Evolutionary conservation across 495 filamentous ascomycete genomes (phyloP), one percentile per base, ranked within the genome.

Genomic region (Hypoxylon fuscum): DNA sequence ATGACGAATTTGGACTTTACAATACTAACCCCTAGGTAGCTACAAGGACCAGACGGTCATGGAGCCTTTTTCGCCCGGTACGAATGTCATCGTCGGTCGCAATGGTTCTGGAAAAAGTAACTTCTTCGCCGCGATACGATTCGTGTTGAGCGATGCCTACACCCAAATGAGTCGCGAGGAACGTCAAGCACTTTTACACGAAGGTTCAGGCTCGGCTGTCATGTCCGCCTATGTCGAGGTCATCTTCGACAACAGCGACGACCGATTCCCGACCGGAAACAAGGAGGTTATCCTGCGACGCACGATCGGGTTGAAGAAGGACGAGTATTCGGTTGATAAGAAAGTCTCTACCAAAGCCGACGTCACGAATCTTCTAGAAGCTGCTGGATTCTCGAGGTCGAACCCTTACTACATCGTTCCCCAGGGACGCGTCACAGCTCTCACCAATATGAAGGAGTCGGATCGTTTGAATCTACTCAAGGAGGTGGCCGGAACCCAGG

Each of bases 331-430:
- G 8, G 83, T 98, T 0, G 95, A 99, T 73, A 86, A 91, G 65
- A 98, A 97, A 77, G 96, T 95, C 64, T 92, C 92, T 17, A 97
- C 93, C 20, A 96, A 96, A 71, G 81, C 87, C 60, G 95, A 99
- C 72, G 94, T 99, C 6, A 90, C 95, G 83, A 96, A 96, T 72
- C 83, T 98, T 27, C 86, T 99, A 15, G 95, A 99, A 73, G 93
- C 92, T 7, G 95, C 95, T 4, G 95, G 95, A 17, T 98, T 99
- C 74, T 96, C 93, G 47, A 89, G 91, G 57, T 96, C 93, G 55
- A 99, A 99, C 74, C 95, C 95, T 17, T 99, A 97, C 79, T 99
- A 98, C 71, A 99, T 99, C 63, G 95, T 99, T 1, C 95, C 96
- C 2, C 95, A 99, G 70, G 95, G 95, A 27, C 90, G 96, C 58